Evolutionary conservation across 495 filamentous ascomycete species (phyloP), one percentile per base, ranked within the genome.

Genomic region (Penicillium psychrofluorescens): DNA sequence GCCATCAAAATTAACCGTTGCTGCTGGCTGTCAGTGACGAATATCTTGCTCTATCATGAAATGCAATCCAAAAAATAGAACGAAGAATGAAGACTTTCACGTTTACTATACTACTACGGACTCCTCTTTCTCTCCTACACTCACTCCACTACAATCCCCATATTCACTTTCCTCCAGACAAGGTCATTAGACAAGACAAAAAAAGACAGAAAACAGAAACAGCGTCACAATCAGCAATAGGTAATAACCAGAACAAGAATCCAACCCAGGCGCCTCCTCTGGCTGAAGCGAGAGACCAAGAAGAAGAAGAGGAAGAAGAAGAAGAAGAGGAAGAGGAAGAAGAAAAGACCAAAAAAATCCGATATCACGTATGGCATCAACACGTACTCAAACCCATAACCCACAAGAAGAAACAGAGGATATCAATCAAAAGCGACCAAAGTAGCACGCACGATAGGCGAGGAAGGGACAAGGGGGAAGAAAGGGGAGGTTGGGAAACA

Each of bases 201-300:
- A 28, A 28, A 27, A 36, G 14, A 38, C 36, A 11, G 29, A 41
- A 40, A 42, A 33, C 15, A 48, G 43, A 29, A 46, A 40, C 44
- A 44, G 38, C 22, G 6, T 22, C 22, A 22, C 22, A 4, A 22
- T 2, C 22, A 3, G 22, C 22, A 22, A 22, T 22, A 22, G 22
- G 22, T 22, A 22, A 22, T 35, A 40, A 46, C 37, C 37, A 53
- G 43, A 41, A 45, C 36, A 40, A 43, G 12, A 51, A 38, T 37
- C 39, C 45, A 50, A 50, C 51, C 46, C 47, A 41, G 44, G 49
- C 57, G 57, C 57, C 57, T 47, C 38, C 42, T 58, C 51, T 53
- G 44, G 54, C 49, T 55, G 39, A 45, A 55, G 44, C 39, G 44
- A 53, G 44, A 58, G 46, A 55, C 45, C 44, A 49, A 53, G 51